Base-by-base conservation (phyloP, 768 basidiomycete species). In the Boletus reticuloceps region DNA sequence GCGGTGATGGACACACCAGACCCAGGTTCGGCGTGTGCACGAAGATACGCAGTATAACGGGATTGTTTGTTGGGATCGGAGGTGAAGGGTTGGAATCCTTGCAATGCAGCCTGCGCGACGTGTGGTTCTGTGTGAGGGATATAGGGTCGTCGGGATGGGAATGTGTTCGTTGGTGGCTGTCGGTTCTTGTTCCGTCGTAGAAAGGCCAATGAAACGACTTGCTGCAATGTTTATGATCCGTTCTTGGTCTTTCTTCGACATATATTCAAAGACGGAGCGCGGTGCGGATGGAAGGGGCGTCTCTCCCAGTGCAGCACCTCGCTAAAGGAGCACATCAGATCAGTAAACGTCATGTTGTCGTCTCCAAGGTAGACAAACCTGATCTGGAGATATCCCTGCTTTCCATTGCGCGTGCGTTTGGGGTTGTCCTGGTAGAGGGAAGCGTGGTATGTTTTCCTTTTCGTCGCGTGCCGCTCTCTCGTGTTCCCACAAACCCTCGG, bases 221-320 rank as follows among this genome's bases (percentile, higher is more conserved):
- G 79, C 63, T 13, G 80, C 69, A 27, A 90, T 80, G 29, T 78
- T 79, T 64, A 86, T 79, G 16, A 99, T 79, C 7, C 95, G 86
- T 56, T 97, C 94, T 53, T 85, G 82, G 64, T 96, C 93, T 64
- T 94, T 95, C 59, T 88, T 83, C 1, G 97, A 96, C 68, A 98
- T 84, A 68, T 86, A 98, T 43, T 98, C 95, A 68, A 96, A 98
- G 16, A 99, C 83, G 0, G 96, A 98, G 12, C 84, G 84, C 2
- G 89, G 82, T 14, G 80, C 81, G 4, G 84, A 72, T 13, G 85
- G 79, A 12, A 91, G 75, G 12, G 84, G 84, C 11, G 82, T 82
- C 72, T 98, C 97, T 51, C 95, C 95, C 0, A 98, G 77, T 19
- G 89, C 76, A 1, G 79, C 73, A 27, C 94, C 96, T 48, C 97